A percentile compares a stretch with the other conserved stretches of the same genome.
These are phyloP conservation scores for Phoma sp. DNA, from an alignment of 2,329 filamentous ascomycete species.

Conservation along the genomic window DNA sequence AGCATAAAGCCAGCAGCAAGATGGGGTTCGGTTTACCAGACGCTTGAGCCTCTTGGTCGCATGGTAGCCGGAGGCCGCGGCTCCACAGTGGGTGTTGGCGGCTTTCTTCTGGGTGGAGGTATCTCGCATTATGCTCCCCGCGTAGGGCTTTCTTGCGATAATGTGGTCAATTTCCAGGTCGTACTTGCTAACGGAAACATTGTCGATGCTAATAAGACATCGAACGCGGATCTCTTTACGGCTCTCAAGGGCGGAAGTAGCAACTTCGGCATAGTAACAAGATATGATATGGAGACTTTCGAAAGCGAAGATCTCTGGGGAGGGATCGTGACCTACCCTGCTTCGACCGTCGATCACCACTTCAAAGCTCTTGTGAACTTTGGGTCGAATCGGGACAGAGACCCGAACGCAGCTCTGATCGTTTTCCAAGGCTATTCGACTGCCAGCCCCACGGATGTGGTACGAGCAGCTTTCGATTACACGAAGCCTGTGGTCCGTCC, in stretches of 20 bases:
- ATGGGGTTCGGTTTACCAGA: slow-evolving; percentile 26
- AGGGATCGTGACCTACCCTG: slow-evolving; percentile 18
- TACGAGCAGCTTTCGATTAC: slow-evolving; percentile 21
- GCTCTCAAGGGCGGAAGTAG: slow-evolving; percentile 42
- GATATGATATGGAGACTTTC: slow-evolving; percentile 29
- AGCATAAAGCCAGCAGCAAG: slow-evolving; percentile 20
- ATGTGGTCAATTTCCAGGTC: slow-evolving; percentile 36
- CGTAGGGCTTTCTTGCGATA: slow-evolving; percentile 19
- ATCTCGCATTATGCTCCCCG: slow-evolving; percentile 13
- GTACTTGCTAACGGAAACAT: slow-evolving; percentile 47
- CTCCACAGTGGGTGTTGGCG: slow-evolving; percentile 35
- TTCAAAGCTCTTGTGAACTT: slow-evolving; percentile 19
- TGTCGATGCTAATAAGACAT: slow-evolving; percentile 19
- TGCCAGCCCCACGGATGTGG: slow-evolving; percentile 16
- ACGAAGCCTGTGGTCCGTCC: slow-evolving; percentile 20
- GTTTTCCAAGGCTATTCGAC: slow-evolving; percentile 21
- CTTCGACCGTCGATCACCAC: slow-evolving; percentile 16
- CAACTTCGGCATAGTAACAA: slow-evolving; percentile 37
- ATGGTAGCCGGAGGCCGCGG: slow-evolving; percentile 36
- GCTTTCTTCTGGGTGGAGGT: slow-evolving; percentile 35
- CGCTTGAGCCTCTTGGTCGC: slow-evolving; percentile 29
- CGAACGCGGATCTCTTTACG: slow-evolving; percentile 35
- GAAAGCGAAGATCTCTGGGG: slow-evolving; percentile 23
- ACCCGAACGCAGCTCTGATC: slow-evolving; percentile 18
- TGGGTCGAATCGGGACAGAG: slow-evolving; percentile 9